Evolutionary conservation across 1,284 basidiomycete genomes (phyloP).

Genomic region (Trichosporon asahii): DNA sequence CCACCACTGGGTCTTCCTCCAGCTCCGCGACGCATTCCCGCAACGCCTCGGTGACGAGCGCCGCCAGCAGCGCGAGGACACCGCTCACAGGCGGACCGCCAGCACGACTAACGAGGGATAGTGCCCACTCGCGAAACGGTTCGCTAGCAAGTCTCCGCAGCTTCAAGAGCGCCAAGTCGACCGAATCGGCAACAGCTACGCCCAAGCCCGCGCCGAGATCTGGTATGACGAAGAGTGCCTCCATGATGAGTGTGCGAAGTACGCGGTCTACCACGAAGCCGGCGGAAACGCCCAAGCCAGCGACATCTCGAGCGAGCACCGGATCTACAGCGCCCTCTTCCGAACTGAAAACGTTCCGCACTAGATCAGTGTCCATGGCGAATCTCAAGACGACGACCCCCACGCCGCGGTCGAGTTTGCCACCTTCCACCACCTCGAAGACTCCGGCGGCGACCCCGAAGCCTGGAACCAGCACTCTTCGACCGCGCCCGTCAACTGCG

Average conservation of each 20-base stretch:
- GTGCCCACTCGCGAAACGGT: constrained; percentile 4
- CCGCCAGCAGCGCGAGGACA: not conserved
- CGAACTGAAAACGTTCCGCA: constrained; percentile 1
- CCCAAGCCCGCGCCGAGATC: not conserved
- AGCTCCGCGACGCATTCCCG: not conserved
- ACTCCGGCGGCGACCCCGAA: not conserved
- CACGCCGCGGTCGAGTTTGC: not conserved
- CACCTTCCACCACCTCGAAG: not conserved
- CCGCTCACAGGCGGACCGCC: not conserved
- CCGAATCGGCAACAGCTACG: not conserved
- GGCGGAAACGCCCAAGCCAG: constrained; percentile 1
- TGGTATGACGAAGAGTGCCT: constrained; percentile 7
- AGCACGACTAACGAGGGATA: not conserved
- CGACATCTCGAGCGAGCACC: not conserved
- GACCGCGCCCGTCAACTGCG: not conserved
- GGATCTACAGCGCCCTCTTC: not conserved
- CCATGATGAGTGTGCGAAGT: not conserved
- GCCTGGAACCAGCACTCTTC: not conserved
- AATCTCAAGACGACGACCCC: constrained; percentile 4
- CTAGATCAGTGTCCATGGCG: constrained; percentile 6
- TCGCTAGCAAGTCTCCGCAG: not conserved
- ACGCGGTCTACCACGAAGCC: not conserved
- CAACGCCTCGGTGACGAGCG: constrained; percentile 3
- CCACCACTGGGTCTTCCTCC: not conserved
- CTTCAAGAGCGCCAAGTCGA: not conserved